Evolutionary conservation across 1,284 basidiomycete species (phyloP).

Genomic region (Malassezia brasiliensis): DNA sequence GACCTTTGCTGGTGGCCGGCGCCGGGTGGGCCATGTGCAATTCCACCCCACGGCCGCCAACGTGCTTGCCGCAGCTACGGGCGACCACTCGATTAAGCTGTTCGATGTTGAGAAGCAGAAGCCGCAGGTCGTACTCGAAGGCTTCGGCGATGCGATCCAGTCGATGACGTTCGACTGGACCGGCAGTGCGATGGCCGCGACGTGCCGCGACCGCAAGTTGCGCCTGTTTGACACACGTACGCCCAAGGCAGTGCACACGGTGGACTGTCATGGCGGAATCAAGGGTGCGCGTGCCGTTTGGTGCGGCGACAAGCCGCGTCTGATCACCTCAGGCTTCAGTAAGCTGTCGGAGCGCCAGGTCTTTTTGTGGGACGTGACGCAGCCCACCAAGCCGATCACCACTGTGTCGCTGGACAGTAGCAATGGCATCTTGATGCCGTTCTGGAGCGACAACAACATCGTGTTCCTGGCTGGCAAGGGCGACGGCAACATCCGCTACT

Average conservation of each 20-base stretch:
- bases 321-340: conserved; percentile 85
- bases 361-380: conserved; percentile 52
- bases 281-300: conserved; percentile 82
- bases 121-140: conserved; percentile 55
- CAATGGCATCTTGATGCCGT: conserved; percentile 89
- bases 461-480: conserved; percentile 71
- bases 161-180: conserved; percentile 72
- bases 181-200: conserved; percentile 61
- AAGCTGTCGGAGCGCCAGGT: conserved; percentile 88
- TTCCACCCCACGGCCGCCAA: conserved; percentile 87
- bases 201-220: conserved; percentile 82
- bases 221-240: conserved; percentile 78
- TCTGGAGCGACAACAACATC: conserved; percentile 72
- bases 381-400: conserved; percentile 20
- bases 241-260: conserved; percentile 65
- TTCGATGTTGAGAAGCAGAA: conserved; percentile 60
- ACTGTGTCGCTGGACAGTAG: conserved; percentile 29
- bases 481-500: conserved; percentile 55
- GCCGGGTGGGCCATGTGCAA: conserved; percentile 85
- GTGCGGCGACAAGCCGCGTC: conserved; percentile 78
- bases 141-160: conserved; percentile 82
- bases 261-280: conserved; percentile 83
- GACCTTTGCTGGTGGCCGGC: conserved; percentile 49
- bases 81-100: conserved; percentile 78
- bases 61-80: conserved; percentile 75